Conservation (phyloP, 495 filamentous ascomycete genomes). For the Margaritispora aquatica region DNA sequence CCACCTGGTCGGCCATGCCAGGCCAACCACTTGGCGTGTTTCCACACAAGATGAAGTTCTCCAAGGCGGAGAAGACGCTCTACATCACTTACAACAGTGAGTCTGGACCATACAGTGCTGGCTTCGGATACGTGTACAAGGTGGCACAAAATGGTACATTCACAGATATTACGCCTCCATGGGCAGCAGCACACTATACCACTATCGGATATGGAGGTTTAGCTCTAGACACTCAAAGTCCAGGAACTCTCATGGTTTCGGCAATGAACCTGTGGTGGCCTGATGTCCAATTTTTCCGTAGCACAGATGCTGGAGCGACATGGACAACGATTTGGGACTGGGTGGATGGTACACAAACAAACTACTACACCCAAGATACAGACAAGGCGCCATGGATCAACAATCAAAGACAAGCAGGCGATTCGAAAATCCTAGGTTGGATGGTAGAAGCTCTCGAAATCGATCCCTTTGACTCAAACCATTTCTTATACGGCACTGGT, state of each 20-base stretch:
- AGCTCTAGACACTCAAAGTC: conserved; percentile 44
- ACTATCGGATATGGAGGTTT: conserved; percentile 52
- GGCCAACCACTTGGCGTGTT: conserved; percentile 44
- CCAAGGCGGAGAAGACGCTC: conserved; percentile 45
- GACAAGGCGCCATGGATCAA: conserved; percentile 8
- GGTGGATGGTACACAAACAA: background rate
- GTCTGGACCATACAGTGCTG: conserved; percentile 50
- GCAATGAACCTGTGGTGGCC: conserved; percentile 54
- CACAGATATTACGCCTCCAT: conserved; percentile 46
- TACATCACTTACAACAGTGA: conserved; percentile 52
- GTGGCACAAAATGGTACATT: conserved; percentile 42
- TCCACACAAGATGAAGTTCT: conserved; percentile 49
- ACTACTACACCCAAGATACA: conserved; percentile 6
- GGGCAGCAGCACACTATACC: conserved; percentile 29
- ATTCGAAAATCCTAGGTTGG: conserved; percentile 37
- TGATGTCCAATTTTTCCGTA: conserved; percentile 49
- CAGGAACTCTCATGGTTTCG: conserved; percentile 49
- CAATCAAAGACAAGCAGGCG: background rate
- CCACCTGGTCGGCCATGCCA: conserved; percentile 34
- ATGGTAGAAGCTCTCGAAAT: conserved; percentile 60
- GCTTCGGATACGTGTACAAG: conserved; percentile 41
- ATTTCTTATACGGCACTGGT: conserved; percentile 35
- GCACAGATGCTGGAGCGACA: conserved; percentile 39
- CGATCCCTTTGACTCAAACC: conserved; percentile 52
- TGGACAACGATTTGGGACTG: conserved; percentile 16